Base-by-base conservation (phyloP, 176 grass and related monocot genomes). In the Rhynchospora tenuis region DNA sequence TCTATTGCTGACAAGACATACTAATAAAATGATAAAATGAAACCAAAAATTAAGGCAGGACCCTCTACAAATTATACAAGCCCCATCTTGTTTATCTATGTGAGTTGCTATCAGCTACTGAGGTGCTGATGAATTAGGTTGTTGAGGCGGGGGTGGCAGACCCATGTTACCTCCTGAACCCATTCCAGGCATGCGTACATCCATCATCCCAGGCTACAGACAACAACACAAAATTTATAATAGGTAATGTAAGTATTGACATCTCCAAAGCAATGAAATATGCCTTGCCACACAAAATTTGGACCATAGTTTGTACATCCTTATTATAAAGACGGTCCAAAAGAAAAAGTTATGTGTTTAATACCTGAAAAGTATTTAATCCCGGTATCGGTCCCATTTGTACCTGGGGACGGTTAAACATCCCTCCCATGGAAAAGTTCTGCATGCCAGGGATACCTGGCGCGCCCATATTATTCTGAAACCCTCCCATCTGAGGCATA, bases 331-430 rank as follows among this genome's bases (percentile, higher is more conserved):
- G 57, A 10, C 14, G 59, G 31, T 44, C 42, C 3, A 62, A 19
- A 22, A 33, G 73, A 19, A 1, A 59, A 45, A 12, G 5, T 74
- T 6, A 69, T 75, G 50, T 73, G 13, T 20, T 29, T 47, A 60
- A 31, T 69, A 98, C 95, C 84, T 93, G 95, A 67, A 90, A 95
- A 46, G 89, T 89, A 75, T 87, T 88, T 61, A 98, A 60, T 75
- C 95, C 95, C 29, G 95, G 95, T 79, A 98, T 93, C 2, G 88
- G 64, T 12, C 77, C 62, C 88, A 98, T 91, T 81, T 98, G 92
- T 79, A 87, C 87, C 27, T 93, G 95, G 65, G 92, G 89, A 1
- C 88, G 88, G 80, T 95, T 98, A 84, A 90, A 98, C 82, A 90
- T 88, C 56, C 90, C 90, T 59, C 95, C 90, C 59, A 95, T 86